Conservation (phyloP, 257 asterid species). For the Primulina tabacum region DNA sequence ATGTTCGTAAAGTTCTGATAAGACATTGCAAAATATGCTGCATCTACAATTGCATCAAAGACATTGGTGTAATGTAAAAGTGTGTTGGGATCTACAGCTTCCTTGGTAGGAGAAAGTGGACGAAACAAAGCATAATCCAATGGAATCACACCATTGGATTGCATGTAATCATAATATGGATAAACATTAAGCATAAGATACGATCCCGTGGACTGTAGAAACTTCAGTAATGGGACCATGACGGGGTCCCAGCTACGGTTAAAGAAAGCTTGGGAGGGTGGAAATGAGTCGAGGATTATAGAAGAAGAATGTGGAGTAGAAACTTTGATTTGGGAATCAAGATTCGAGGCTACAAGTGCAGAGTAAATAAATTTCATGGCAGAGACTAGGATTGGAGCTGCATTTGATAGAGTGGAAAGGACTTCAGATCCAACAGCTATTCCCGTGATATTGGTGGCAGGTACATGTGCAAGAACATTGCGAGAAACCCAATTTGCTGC, state of each 20-base stretch:
- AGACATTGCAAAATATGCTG: constrained; percentile 85
- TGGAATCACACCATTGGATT: constrained; percentile 64
- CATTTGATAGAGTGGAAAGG: constrained; percentile 67
- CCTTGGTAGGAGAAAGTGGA: constrained; percentile 81
- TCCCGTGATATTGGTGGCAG: constrained; percentile 83
- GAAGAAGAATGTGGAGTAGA: constrained; percentile 79
- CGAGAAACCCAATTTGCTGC: constrained; percentile 92
- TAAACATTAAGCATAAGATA: constrained; percentile 77
- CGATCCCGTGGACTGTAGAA: constrained; percentile 64
- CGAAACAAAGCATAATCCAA: constrained; percentile 84
- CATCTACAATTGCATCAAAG: constrained; percentile 86
- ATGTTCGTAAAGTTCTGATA: constrained; percentile 71
- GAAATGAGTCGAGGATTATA: constrained; percentile 82
- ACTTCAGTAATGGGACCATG: constrained; percentile 72
- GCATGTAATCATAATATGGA: constrained; percentile 75
- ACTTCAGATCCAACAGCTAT: constrained; percentile 85
- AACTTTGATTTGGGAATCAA: constrained; percentile 65
- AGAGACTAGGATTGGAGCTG: constrained; percentile 68
- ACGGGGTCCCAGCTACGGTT: constrained; percentile 75
- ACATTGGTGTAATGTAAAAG: constrained; percentile 92
- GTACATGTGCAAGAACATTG: constrained; percentile 61
- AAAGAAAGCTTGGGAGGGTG: constrained; percentile 93
- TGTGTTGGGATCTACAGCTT: constrained; percentile 84
- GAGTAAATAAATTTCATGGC: constrained; percentile 78
- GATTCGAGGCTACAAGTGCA: constrained; percentile 80